Conservation (phyloP, 2,329 filamentous ascomycete species). For the Ophiocordyceps camponoti-rufipedis region DNA sequence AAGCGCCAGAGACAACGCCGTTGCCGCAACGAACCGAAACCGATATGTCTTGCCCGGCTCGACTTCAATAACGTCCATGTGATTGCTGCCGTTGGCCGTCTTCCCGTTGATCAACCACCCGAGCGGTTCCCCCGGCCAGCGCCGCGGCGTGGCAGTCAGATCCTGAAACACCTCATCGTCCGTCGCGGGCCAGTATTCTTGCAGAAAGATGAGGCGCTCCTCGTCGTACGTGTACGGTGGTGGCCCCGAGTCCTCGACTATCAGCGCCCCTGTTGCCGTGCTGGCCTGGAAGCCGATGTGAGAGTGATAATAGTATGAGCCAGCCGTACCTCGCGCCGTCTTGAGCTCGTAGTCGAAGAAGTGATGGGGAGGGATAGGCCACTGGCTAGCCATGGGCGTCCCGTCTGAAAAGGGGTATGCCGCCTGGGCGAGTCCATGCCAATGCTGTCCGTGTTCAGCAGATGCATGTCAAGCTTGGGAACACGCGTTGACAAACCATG, state of each 20-base stretch:
- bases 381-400: slow-evolving; percentile 39
- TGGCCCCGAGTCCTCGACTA: slow-evolving; percentile 30
- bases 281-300: slow-evolving; percentile 41
- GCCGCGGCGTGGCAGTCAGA: slow-evolving; percentile 28
- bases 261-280: slow-evolving; percentile 18
- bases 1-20: slow-evolving; percentile 33
- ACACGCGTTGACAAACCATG: slow-evolving; percentile 22
- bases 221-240: slow-evolving; percentile 42
- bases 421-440: slow-evolving; percentile 41
- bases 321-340: slow-evolving; percentile 31
- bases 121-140: slow-evolving; percentile 5
- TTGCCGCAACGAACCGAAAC: slow-evolving; percentile 38
- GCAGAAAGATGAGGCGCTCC: slow-evolving; percentile 37
- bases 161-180: slow-evolving; percentile 23
- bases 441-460: slow-evolving; percentile 29
- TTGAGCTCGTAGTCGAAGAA: slow-evolving; percentile 52
- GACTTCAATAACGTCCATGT: slow-evolving; percentile 33
- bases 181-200: slow-evolving; percentile 22
- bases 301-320: slow-evolving; percentile 52
- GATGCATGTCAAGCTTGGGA: not conserved
- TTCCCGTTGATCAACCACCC: not conserved
- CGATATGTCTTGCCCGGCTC: slow-evolving; percentile 42
- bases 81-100: not conserved
- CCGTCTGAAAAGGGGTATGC: slow-evolving; percentile 47
- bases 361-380: slow-evolving; percentile 41